Percentiles rank a stretch among this genome's conserved stretches.
Conservation (phyloP, 768 basidiomycete species). For the Macrolepiota fuliginosa region DNA sequence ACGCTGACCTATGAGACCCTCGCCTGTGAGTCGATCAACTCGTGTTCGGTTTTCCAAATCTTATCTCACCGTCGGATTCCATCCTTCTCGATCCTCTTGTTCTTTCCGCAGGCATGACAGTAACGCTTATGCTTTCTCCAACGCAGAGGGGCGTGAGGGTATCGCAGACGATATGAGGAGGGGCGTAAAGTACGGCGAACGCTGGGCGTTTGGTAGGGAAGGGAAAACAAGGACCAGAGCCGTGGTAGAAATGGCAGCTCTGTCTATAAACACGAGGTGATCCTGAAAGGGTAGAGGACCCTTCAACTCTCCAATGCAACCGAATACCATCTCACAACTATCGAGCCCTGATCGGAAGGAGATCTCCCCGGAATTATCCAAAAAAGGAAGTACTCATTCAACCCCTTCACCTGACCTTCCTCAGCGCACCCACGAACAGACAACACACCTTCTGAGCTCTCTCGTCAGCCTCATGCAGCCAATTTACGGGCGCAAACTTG, state of each 20-base stretch:
- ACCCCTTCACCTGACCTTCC: constrained; percentile 5
- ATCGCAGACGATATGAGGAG: constrained; percentile 12
- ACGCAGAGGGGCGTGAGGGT: constrained; percentile 2
- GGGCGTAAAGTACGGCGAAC: constrained; percentile 9
- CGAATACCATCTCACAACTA: constrained; percentile 19
- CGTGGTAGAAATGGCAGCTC: constrained; percentile 23
- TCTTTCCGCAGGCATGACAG: constrained; percentile 31
- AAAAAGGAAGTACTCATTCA: constrained; percentile 15
- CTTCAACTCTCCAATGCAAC: constrained; percentile 7
- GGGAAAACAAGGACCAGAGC: constrained; percentile 19
- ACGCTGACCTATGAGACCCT: constrained; percentile 23
- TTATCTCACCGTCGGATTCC: constrained; percentile 23
- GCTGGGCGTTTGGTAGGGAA: constrained; percentile 15
- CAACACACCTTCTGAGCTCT: not conserved
- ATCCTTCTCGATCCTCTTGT: constrained; percentile 24
- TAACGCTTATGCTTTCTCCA: not conserved
- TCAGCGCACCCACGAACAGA: not conserved
- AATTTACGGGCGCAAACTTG: not conserved
- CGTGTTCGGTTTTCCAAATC: not conserved
- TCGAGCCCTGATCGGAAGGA: constrained; percentile 27
- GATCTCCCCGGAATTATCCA: constrained; percentile 23
- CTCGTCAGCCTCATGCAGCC: not conserved
- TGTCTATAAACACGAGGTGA: constrained; percentile 31
- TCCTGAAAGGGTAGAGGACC: constrained; percentile 21
- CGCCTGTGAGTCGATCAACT: constrained; percentile 3